Evolutionary conservation across 2,329 filamentous ascomycete genomes (phyloP).

Genomic region (Plenodomus biglobosus): DNA sequence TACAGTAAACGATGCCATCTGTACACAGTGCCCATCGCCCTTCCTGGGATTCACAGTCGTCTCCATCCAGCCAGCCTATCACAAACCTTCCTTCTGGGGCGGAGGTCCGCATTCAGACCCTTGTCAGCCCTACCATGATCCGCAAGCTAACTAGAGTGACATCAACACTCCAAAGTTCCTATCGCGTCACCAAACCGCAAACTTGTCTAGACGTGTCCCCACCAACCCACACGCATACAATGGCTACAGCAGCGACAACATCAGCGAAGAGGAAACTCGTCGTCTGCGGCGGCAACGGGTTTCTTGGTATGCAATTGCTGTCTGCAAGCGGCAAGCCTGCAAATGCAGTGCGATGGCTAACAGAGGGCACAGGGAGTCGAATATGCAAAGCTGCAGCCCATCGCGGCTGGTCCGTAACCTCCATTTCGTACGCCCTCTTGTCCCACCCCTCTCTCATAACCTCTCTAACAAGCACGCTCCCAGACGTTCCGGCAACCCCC

Average conservation of each 20-base stretch:
- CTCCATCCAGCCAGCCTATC: not conserved
- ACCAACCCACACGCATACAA: conserved; percentile 22
- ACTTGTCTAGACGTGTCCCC: not conserved
- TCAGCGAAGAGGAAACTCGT: conserved; percentile 74
- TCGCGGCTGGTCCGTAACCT: conserved; percentile 88
- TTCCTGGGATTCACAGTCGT: not conserved
- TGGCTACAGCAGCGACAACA: conserved; percentile 58
- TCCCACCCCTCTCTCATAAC: conserved; percentile 3
- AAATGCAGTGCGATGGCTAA: conserved; percentile 1
- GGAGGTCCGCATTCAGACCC: conserved; percentile 21
- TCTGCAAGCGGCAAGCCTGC: not conserved
- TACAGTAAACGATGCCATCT: too few relatives aligned
- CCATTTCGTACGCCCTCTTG: conserved; percentile 69
- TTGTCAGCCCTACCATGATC: conserved; percentile 25
- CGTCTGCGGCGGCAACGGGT: conserved; percentile 92
- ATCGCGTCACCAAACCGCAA: conserved; percentile 1
- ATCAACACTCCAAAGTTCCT: conserved; percentile 34
- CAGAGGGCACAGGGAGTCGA: conserved; percentile 57
- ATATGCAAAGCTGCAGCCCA: conserved; percentile 89
- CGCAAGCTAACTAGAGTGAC: conserved; percentile 31
- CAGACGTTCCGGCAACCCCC: conserved; percentile 86
- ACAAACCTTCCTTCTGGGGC: not conserved
- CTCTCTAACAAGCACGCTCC: not conserved
- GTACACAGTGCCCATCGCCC: not conserved
- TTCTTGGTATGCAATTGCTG: conserved; percentile 63